These are phyloP conservation scores for Metschnikowia amazonensis DNA, from an alignment of 805 yeast genomes.

Conservation along the genomic window DNA sequence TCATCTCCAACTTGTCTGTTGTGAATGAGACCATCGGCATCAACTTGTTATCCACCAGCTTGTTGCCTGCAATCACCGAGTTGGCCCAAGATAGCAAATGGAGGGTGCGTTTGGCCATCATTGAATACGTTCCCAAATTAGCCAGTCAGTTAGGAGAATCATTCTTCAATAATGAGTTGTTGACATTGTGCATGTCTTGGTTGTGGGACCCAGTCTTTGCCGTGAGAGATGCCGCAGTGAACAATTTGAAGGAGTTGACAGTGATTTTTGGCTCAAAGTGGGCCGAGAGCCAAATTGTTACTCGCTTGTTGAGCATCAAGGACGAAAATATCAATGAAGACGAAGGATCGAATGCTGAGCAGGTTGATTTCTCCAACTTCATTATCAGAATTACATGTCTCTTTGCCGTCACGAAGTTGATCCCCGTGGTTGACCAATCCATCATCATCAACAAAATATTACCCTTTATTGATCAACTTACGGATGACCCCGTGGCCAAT, in stretches of 20 bases:
- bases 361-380: conserved; percentile 62
- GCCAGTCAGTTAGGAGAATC: conserved; percentile 93
- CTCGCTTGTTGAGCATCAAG: conserved; percentile 53
- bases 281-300: conserved; percentile 82
- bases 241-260: conserved; percentile 73
- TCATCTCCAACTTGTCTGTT: conserved; percentile 84
- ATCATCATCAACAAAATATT: conserved; percentile 62
- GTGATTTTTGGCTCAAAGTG: conserved; percentile 88
- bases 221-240: conserved; percentile 93
- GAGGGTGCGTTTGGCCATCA: conserved; percentile 96
- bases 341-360: conserved; percentile 25
- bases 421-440: conserved; percentile 60
- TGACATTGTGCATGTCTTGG: conserved; percentile 94
- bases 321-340: conserved; percentile 21
- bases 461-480: conserved; percentile 73
- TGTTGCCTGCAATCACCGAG: conserved; percentile 93
- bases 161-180: conserved; percentile 87
- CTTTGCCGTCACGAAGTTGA: conserved; percentile 78
- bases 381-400: conserved; percentile 89
- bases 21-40: conserved; percentile 95
- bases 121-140: conserved; percentile 90
- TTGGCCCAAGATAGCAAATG: conserved; percentile 95
- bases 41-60: conserved; percentile 75
- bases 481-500: conserved; percentile 85
- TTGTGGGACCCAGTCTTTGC: conserved; percentile 97